Evolutionary conservation across 139 green algal genomes (phyloP).

Genomic region (Coccomyxa sp.): DNA sequence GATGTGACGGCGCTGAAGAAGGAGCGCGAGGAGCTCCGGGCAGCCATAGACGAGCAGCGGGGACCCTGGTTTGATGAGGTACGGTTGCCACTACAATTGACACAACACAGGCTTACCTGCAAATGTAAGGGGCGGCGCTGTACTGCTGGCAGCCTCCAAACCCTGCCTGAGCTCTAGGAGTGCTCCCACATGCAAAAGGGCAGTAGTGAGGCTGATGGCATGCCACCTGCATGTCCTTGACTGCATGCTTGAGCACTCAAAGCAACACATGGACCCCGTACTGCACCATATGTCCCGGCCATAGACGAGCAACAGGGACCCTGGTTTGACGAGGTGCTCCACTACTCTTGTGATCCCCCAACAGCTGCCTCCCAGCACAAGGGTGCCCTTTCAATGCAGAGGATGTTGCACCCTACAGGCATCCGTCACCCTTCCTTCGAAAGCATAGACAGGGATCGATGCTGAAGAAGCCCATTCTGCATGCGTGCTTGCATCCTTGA

Average conservation of each 20-base stretch:
- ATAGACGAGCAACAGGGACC: conserved; percentile 18
- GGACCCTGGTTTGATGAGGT: conserved; percentile 31
- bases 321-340: conserved; percentile 28
- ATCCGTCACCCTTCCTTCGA: too few relatives aligned
- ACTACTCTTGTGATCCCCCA: too few relatives aligned
- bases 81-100: background rate
- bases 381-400: too few relatives aligned
- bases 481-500: too few relatives aligned
- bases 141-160: background rate
- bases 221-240: background rate
- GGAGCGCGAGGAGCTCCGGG: conserved; percentile 16
- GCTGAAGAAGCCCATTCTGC: too few relatives aligned
- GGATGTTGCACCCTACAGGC: too few relatives aligned
- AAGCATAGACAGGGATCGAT: too few relatives aligned
- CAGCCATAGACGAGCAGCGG: conserved; percentile 12
- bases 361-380: too few relatives aligned
- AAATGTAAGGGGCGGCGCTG: background rate
- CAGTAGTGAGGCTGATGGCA: background rate
- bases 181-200: background rate
- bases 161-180: too few relatives aligned
- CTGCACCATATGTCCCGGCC: too few relatives aligned
- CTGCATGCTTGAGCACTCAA: too few relatives aligned
- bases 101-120: background rate
- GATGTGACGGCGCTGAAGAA: background rate
- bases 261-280: too few relatives aligned